phyloP scores from a whole-genome alignment of 345 rosid genomes.

The Leavenworthia alabamica region DNA sequence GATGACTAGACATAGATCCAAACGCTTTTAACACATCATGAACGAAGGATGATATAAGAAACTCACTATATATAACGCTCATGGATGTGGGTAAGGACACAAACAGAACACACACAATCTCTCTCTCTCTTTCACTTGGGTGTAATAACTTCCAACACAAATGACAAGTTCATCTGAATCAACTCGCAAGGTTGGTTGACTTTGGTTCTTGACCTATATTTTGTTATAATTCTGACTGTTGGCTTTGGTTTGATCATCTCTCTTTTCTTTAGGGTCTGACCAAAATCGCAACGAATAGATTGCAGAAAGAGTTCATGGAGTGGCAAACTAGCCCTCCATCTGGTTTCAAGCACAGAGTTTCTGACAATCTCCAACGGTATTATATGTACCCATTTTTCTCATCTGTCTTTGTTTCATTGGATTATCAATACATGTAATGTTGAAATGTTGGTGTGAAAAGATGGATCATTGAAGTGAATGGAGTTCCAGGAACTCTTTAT shows the following conservation, averaged over 20 bases:
- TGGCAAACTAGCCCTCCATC: conserved; percentile 94
- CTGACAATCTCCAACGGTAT: conserved; percentile 89
- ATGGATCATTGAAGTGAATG: conserved; percentile 54
- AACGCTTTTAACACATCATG: background rate
- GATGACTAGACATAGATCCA: background rate
- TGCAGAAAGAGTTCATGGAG: conserved; percentile 92
- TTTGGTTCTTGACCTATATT: background rate
- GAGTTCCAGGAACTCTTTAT: conserved; percentile 53
- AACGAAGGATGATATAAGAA: conserved; percentile 23
- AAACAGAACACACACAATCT: conserved; percentile 9
- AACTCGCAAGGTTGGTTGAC: conserved; percentile 32
- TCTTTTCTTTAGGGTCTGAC: conserved; percentile 55
- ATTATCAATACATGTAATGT: conserved; percentile 2
- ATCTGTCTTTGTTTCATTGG: background rate
- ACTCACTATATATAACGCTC: conserved; percentile 28
- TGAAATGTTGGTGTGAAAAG: conserved; percentile 25
- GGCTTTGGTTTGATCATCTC: background rate
- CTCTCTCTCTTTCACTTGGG: conserved; percentile 8
- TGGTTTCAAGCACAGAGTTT: conserved; percentile 90
- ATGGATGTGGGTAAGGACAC: conserved; percentile 25
- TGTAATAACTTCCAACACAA: background rate
- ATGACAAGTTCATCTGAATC: conserved; percentile 32
- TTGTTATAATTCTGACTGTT: background rate
- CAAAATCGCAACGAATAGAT: conserved; percentile 89
- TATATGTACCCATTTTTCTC: background rate